Conservation (phyloP, 2,329 filamentous ascomycete species). For the Colletotrichum zoysiae region DNA sequence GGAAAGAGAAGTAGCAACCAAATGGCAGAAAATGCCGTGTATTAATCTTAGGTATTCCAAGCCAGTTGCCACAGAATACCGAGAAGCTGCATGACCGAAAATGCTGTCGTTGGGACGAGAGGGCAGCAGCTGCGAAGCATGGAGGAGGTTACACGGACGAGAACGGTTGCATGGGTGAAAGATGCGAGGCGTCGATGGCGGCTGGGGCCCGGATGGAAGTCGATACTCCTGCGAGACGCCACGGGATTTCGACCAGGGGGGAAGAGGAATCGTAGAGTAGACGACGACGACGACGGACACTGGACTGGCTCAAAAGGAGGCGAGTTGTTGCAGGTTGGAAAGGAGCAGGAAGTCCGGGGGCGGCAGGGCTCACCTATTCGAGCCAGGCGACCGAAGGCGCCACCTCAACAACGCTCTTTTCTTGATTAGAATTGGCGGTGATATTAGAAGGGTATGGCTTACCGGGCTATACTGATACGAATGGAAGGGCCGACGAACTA, state of each 20-base stretch:
- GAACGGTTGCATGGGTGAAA: slow-evolving; percentile 27
- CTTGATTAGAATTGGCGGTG: not conserved
- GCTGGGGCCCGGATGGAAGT: not conserved
- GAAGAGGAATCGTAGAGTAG: not conserved
- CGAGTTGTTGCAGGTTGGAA: not conserved
- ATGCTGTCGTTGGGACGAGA: not conserved
- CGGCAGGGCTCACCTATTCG: not conserved
- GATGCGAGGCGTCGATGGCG: not conserved
- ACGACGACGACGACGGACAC: not conserved
- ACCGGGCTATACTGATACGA: not conserved
- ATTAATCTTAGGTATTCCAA: slow-evolving; percentile 37
- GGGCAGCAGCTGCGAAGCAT: slow-evolving; percentile 18
- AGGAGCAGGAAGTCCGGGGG: not conserved
- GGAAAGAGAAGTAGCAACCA: not conserved
- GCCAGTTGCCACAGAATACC: slow-evolving; percentile 20
- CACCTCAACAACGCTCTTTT: not conserved
- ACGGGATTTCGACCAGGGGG: no score
- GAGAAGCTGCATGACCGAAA: slow-evolving; percentile 35
- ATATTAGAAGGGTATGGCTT: not conserved
- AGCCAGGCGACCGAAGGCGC: not conserved
- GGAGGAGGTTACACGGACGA: slow-evolving; percentile 25
- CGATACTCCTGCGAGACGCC: not conserved
- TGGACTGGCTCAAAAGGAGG: not conserved
- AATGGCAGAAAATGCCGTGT: slow-evolving; percentile 24
- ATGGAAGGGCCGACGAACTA: not conserved